Evolutionary conservation across 768 basidiomycete species (phyloP).

Genomic region (Podaxis pistillaris): DNA sequence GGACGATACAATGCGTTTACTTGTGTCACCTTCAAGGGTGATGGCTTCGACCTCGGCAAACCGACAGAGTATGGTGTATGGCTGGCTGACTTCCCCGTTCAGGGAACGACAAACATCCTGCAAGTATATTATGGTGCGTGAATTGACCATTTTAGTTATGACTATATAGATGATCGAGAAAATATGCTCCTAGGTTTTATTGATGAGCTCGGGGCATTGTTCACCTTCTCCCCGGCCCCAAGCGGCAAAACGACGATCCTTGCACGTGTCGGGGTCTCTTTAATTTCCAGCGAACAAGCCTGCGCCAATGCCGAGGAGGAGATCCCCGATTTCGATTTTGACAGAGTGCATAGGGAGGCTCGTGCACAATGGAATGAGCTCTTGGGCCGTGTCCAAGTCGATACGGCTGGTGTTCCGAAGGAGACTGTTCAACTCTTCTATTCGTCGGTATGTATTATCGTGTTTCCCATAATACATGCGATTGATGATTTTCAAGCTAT

Average conservation of each 20-base stretch:
- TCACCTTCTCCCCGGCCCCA: constrained; percentile 48
- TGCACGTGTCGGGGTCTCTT: constrained; percentile 63
- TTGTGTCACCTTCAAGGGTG: constrained; percentile 60
- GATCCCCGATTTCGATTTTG: constrained; percentile 58
- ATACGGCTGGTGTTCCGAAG: constrained; percentile 42
- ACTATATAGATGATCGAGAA: background rate
- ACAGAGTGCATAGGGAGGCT: constrained; percentile 39
- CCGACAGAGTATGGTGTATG: constrained; percentile 59
- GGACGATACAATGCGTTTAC: constrained; percentile 56
- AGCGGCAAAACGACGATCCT: constrained; percentile 43
- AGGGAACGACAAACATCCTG: constrained; percentile 40
- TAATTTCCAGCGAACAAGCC: constrained; percentile 59
- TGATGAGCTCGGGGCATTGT: constrained; percentile 50
- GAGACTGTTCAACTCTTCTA: constrained; percentile 56
- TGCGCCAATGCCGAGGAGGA: constrained; percentile 61
- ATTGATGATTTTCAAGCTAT: constrained; percentile 34
- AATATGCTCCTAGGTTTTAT: constrained; percentile 34
- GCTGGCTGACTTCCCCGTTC: constrained; percentile 47
- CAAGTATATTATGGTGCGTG: constrained; percentile 49
- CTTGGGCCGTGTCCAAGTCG: constrained; percentile 52
- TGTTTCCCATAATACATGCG: background rate
- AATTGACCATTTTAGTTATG: background rate
- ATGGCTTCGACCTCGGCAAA: constrained; percentile 41
- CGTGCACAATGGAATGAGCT: constrained; percentile 57
- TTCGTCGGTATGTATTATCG: constrained; percentile 43